phyloP scores from a whole-genome alignment of 2,329 filamentous ascomycete genomes.

The Pseudogymnoascus sp. region DNA sequence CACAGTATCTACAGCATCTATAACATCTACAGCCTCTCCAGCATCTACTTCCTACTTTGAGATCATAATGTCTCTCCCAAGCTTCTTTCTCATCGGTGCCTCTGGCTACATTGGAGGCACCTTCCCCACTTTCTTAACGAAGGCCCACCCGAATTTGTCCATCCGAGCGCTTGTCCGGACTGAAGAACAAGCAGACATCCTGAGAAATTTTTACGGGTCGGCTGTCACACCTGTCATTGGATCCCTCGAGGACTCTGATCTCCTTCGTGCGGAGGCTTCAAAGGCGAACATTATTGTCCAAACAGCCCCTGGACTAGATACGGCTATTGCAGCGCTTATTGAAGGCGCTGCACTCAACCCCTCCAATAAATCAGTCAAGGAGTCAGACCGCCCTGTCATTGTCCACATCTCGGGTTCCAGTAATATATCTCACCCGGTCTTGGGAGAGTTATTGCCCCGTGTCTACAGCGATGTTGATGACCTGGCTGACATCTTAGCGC shows the following conservation, averaged over 20 bases:
- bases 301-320: background rate
- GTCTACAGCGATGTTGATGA: background rate
- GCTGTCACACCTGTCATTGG: background rate
- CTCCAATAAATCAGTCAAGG: background rate
- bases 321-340: background rate
- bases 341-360: background rate
- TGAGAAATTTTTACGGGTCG: background rate
- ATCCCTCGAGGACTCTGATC: background rate
- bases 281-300: background rate
- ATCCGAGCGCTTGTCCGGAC: background rate
- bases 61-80: background rate
- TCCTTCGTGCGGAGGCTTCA: background rate
- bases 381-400: background rate
- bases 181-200: background rate
- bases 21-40: background rate
- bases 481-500: background rate
- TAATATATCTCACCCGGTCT: background rate
- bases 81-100: background rate
- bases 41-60: background rate
- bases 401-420: background rate
- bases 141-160: background rate
- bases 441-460: background rate
- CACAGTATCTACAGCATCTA: background rate
- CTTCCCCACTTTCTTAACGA: background rate
- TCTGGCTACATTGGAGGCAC: background rate